These are phyloP conservation scores for Cucumis cinereus DNA, from an alignment of 306 rosid genomes.

Conservation along the genomic window DNA sequence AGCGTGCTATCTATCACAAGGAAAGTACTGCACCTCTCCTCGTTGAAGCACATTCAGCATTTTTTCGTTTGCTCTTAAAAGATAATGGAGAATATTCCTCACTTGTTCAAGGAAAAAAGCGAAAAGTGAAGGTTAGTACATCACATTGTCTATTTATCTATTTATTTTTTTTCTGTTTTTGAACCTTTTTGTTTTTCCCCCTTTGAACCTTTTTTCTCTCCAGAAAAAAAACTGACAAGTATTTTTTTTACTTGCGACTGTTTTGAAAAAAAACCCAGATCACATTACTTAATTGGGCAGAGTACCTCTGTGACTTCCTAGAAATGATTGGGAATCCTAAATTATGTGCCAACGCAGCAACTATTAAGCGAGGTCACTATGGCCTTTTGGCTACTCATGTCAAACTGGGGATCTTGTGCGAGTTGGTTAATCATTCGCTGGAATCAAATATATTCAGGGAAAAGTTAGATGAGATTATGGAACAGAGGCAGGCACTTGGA, in stretches of 20 bases:
- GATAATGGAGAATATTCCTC: constrained; percentile 35
- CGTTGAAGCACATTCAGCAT: constrained; percentile 80
- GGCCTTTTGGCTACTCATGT: constrained; percentile 61
- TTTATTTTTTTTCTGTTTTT: not conserved
- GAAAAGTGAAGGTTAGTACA: constrained; percentile 45
- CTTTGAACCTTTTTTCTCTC: not conserved
- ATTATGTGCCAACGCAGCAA: constrained; percentile 32
- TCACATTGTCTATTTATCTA: constrained; percentile 4
- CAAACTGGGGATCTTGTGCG: constrained; percentile 46
- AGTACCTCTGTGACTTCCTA: constrained; percentile 64
- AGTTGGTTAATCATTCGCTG: constrained; percentile 55
- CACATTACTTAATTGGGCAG: constrained; percentile 66
- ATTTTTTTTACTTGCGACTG: not conserved
- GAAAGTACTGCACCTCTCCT: constrained; percentile 62
- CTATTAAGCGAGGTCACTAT: constrained; percentile 84
- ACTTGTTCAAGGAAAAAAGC: constrained; percentile 38
- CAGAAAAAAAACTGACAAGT: not conserved
- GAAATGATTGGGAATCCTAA: constrained; percentile 62
- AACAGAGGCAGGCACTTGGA: constrained; percentile 70
- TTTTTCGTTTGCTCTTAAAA: constrained; percentile 62
- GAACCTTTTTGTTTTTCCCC: not conserved
- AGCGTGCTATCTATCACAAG: constrained; percentile 71
- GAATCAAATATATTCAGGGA: constrained; percentile 49
- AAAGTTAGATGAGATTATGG: constrained; percentile 56
- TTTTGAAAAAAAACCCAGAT: constrained; percentile 34